These are phyloP conservation scores for Ophiostoma sp. DNA, from an alignment of 2,329 filamentous ascomycete species.

Conservation along the genomic window DNA sequence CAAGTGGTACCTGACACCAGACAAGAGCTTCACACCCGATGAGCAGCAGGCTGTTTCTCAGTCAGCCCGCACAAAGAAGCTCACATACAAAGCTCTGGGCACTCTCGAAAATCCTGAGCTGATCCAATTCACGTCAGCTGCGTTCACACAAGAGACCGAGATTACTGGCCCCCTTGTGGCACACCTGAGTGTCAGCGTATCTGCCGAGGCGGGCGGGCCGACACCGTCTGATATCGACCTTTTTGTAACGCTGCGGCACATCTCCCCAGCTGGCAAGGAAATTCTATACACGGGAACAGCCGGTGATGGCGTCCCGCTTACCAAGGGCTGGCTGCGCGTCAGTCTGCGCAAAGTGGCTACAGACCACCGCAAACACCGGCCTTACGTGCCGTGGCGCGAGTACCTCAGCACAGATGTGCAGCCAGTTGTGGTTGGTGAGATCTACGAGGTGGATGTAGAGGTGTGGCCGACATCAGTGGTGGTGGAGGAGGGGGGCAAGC, in stretches of 20 bases:
- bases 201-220: conserved; percentile 8
- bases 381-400: conserved; percentile 53
- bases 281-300: conserved; percentile 61
- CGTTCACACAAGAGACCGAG: conserved; percentile 60
- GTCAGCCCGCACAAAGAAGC: conserved; percentile 28
- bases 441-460: conserved; percentile 58
- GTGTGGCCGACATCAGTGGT: conserved; percentile 61
- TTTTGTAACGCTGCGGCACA: conserved; percentile 58
- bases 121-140: conserved; percentile 52
- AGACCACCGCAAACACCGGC: conserved; percentile 46
- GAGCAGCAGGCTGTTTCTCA: conserved; percentile 20
- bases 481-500: conserved; percentile 43
- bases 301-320: conserved; percentile 57
- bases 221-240: conserved; percentile 53
- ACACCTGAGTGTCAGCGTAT: conserved; percentile 50
- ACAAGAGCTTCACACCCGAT: conserved; percentile 35
- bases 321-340: conserved; percentile 34
- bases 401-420: conserved; percentile 54
- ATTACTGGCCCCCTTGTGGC: conserved; percentile 64
- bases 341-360: conserved; percentile 51
- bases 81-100: neutral
- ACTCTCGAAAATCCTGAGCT: conserved; percentile 41
- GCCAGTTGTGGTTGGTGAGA: conserved; percentile 48
- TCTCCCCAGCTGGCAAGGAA: conserved; percentile 50
- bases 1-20: conserved; percentile 53